phyloP scores from a whole-genome alignment of 23 red algal species.

The Gracilaria domingensis region DNA sequence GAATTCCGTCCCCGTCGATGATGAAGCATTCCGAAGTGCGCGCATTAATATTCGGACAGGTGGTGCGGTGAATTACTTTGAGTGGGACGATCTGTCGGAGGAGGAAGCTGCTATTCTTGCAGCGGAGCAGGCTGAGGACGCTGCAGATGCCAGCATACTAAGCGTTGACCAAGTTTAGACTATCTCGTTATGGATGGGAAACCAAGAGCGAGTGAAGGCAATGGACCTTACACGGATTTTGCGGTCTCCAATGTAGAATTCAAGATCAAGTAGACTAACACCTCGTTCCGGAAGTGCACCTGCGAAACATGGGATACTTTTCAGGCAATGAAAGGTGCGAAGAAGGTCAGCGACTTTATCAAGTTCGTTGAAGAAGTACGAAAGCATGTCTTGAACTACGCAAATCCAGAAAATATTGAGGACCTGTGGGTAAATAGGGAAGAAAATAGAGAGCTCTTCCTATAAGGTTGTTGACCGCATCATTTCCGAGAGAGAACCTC shows the following conservation, averaged over 20 bases:
- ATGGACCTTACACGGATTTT: constrained; percentile 73
- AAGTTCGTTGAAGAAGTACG: constrained; percentile 66
- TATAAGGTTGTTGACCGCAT: constrained; percentile 84
- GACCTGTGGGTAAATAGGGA: constrained; percentile 55
- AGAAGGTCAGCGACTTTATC: constrained; percentile 81
- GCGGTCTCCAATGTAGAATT: constrained; percentile 72
- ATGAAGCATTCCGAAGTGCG: constrained; percentile 41
- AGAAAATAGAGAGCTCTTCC: constrained; percentile 61
- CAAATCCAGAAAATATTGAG: constrained; percentile 83
- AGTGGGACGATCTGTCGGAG: constrained; percentile 49
- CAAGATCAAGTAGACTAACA: constrained; percentile 85
- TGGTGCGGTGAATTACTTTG: constrained; percentile 62
- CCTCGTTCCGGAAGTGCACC: constrained; percentile 67
- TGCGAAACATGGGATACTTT: constrained; percentile 80
- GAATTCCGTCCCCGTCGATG: constrained; percentile 23
- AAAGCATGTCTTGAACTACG: constrained; percentile 35
- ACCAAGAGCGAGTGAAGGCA: background rate
- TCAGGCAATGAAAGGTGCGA: constrained; percentile 70
- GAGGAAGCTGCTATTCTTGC: constrained; percentile 37
- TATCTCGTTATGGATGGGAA: constrained; percentile 55
- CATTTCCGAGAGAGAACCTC: constrained; percentile 70
- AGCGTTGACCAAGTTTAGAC: constrained; percentile 52
- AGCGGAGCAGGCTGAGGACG: constrained; percentile 20
- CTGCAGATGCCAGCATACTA: constrained; percentile 39
- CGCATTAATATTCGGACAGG: constrained; percentile 61